A percentile compares a stretch with the other conserved stretches of the same genome.
phyloP scores from a whole-genome alignment of 2,329 filamentous ascomycete genomes.

The Knufia fluminis region DNA sequence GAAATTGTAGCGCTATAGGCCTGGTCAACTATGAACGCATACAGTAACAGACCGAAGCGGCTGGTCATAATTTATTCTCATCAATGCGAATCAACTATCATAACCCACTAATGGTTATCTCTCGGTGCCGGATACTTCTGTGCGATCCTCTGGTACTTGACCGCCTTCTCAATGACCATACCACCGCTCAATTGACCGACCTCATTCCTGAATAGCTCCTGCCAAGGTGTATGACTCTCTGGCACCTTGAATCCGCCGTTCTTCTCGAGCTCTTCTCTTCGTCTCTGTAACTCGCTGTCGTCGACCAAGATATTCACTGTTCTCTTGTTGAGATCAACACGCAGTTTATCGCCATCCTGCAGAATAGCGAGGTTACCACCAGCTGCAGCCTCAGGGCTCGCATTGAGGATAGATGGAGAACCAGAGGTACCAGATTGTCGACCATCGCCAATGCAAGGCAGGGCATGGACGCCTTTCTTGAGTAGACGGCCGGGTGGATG shows the following conservation, averaged over 20 bases:
- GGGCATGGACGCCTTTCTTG: conserved; percentile 37
- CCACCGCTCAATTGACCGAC: conserved; percentile 38
- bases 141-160: conserved; percentile 41
- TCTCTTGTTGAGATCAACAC: conserved; percentile 43
- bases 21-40: too few relatives aligned
- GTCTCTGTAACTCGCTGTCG: conserved; percentile 33
- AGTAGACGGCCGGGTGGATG: conserved; percentile 39
- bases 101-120: conserved; percentile 34
- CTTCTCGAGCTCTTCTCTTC: conserved; percentile 32
- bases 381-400: conserved; percentile 46
- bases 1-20: too few relatives aligned
- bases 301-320: conserved; percentile 41
- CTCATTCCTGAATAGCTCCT: conserved; percentile 42
- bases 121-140: conserved; percentile 33
- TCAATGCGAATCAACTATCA: too few relatives aligned
- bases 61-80: too few relatives aligned
- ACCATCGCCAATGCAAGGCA: conserved; percentile 47
- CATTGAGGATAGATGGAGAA: conserved; percentile 48
- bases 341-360: conserved; percentile 40
- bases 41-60: too few relatives aligned
- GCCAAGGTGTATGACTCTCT: conserved; percentile 42
- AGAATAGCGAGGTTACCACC: conserved; percentile 46
- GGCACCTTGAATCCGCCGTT: conserved; percentile 32
- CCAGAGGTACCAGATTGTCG: conserved; percentile 48
- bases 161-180: conserved; percentile 39